Evolutionary conservation across 2,329 filamentous ascomycete species (phyloP), one percentile per base, ranked within the genome.

Genomic region (Xylaria sp.): DNA sequence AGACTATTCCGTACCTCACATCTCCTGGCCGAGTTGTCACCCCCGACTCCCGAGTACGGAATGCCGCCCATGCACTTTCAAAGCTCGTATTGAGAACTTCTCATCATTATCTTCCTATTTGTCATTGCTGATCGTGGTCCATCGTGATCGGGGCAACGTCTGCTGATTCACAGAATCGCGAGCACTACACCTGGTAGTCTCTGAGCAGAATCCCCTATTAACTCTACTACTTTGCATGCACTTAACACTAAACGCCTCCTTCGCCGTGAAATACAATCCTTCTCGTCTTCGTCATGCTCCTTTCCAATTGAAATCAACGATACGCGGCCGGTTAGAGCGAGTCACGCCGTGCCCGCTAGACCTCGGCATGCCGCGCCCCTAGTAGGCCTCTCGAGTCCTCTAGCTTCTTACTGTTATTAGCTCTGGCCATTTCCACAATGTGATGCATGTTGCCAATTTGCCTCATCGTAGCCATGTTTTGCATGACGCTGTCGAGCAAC

Each of bases 391-490:
- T 30, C 4, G 13, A 65, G 42, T 1, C 50, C 16, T 47, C 58
- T 59, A 3, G 63, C 11, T 11, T 59, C 61, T 1, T 69, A 44
- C 52, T 50, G 49, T 69, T 70, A 58, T 63, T 67, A 23, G 49
- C 55, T 63, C 72, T 75, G 23, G 71, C 67, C 1, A 65, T 55
- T 62, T 88, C 86, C 10, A 90, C 76, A 10, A 87, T 74, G 37
- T 76, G 73, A 65, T 88, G 90, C 74, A 92, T 96, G 69, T 85
- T 86, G 49, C 91, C 90, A 1, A 93, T 77, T 52, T 91, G 87
- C 57, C 88, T 84, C 23, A 89, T 86, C 39, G 85, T 83, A 58
- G 84, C 83, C 18, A 92, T 80, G 62, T 86, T 89, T 63, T 89
- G 83, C 64, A 92, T 87, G 35, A 97, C 81, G 19, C 84, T 82